Evolutionary conservation across 2,329 filamentous ascomycete genomes (phyloP).

Genomic region (Chaetomium sp.): DNA sequence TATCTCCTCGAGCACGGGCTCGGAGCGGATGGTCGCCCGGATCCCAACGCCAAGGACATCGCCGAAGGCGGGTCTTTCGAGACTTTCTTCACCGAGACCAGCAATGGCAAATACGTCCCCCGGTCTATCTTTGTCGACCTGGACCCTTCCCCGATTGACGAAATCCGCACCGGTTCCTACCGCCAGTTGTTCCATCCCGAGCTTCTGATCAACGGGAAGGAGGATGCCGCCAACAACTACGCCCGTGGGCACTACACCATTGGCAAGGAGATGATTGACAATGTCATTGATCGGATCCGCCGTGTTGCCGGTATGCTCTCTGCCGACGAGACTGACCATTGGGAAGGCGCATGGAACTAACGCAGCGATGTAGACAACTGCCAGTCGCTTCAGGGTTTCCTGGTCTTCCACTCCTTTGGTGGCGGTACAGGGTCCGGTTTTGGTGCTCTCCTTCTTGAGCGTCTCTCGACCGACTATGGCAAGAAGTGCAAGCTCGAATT

Average conservation of each 20-base stretch:
- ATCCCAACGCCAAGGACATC: conserved; percentile 53
- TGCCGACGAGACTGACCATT: neutral
- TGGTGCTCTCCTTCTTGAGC: conserved; percentile 64
- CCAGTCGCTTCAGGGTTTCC: conserved; percentile 64
- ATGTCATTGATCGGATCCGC: conserved; percentile 62
- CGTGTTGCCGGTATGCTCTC: conserved; percentile 53
- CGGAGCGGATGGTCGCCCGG: conserved; percentile 55
- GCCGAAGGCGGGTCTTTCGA: conserved; percentile 60
- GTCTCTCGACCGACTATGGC: conserved; percentile 65
- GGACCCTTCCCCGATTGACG: conserved; percentile 66
- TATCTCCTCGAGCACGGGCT: conserved; percentile 70
- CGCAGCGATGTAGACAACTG: conserved; percentile 53
- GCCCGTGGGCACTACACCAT: conserved; percentile 71
- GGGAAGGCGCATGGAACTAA: conserved; percentile 10
- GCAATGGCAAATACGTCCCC: conserved; percentile 64
- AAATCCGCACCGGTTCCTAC: conserved; percentile 63
- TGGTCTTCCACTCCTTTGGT: conserved; percentile 70
- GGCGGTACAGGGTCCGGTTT: conserved; percentile 68
- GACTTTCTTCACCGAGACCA: conserved; percentile 70
- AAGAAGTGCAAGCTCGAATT: conserved; percentile 76
- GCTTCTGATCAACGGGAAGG: conserved; percentile 66
- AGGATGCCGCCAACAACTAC: conserved; percentile 73
- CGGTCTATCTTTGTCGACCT: conserved; percentile 67
- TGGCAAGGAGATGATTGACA: conserved; percentile 69
- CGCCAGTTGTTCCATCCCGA: conserved; percentile 67